phyloP scores from a whole-genome alignment of 768 basidiomycete genomes.

The Auricularia heimuer region DNA sequence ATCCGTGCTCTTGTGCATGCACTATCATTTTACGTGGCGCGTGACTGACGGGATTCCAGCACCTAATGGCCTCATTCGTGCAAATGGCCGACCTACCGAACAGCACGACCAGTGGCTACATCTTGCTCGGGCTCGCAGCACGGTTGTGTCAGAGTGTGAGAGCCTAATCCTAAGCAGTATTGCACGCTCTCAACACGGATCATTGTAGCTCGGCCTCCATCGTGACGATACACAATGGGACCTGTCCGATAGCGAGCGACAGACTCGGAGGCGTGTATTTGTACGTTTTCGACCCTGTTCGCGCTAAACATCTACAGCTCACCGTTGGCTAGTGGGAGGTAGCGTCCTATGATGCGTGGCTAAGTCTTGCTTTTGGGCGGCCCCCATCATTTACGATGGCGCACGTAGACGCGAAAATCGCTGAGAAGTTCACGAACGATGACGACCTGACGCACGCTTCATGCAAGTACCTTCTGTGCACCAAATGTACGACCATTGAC shows the following conservation, averaged over 20 bases:
- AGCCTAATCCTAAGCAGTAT: too few relatives aligned
- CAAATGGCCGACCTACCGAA: neutral
- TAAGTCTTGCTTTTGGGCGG: neutral
- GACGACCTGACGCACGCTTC: neutral
- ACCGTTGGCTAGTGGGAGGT: neutral
- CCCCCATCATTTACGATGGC: slow-evolving; percentile 2
- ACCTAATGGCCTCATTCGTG: slow-evolving; percentile 1
- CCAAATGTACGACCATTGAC: neutral
- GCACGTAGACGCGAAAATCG: slow-evolving; percentile 2
- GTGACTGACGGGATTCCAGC: slow-evolving; percentile 7
- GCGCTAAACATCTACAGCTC: too few relatives aligned
- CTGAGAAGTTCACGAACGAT: neutral
- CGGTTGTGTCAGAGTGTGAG: neutral
- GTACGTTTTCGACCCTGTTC: neutral
- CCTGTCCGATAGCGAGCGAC: neutral
- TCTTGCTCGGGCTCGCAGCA: neutral
- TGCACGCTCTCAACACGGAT: too few relatives aligned
- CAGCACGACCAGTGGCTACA: neutral
- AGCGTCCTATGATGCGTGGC: neutral
- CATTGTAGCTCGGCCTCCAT: neutral
- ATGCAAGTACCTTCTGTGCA: neutral
- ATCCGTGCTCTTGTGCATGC: slow-evolving; percentile 31
- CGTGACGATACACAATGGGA: neutral
- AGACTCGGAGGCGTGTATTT: neutral
- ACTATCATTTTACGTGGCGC: slow-evolving; percentile 27